Conservation (phyloP, 192 early-diverging fungal genomes). For the Podochytrium sp. region DNA sequence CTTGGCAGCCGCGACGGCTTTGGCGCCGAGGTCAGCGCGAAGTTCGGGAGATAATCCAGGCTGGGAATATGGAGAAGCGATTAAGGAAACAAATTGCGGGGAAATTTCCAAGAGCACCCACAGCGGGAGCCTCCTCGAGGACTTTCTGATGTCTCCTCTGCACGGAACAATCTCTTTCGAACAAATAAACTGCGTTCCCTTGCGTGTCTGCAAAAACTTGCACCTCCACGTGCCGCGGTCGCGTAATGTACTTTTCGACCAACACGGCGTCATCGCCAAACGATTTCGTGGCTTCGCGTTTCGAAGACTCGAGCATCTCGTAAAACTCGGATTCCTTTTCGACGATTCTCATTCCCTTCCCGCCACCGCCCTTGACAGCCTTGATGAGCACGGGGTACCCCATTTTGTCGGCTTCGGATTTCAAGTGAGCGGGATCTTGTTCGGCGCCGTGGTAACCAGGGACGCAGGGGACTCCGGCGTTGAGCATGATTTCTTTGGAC, state of each 20-base stretch:
- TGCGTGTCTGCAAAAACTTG: slow-evolving; percentile 92
- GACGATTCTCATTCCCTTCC: slow-evolving; percentile 97
- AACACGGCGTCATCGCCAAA: slow-evolving; percentile 90
- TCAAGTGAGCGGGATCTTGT: slow-evolving; percentile 76
- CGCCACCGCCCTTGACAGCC: slow-evolving; percentile 95
- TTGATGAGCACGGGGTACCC: slow-evolving; percentile 98
- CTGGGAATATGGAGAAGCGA: neutral
- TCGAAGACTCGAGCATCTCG: slow-evolving; percentile 81
- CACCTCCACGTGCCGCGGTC: slow-evolving; percentile 93
- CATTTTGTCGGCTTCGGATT: slow-evolving; percentile 75
- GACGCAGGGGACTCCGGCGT: slow-evolving; percentile 87
- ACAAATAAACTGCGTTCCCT: slow-evolving; percentile 89
- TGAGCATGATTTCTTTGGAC: slow-evolving; percentile 89
- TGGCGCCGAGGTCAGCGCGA: slow-evolving; percentile 72
- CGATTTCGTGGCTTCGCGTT: slow-evolving; percentile 85
- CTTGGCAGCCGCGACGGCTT: slow-evolving; percentile 91
- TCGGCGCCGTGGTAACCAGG: slow-evolving; percentile 93
- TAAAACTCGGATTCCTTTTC: slow-evolving; percentile 71
- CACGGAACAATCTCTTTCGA: slow-evolving; percentile 94
- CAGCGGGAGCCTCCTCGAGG: slow-evolving; percentile 93
- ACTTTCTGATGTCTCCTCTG: slow-evolving; percentile 97
- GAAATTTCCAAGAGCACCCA: slow-evolving; percentile 27
- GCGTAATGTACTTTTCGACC: slow-evolving; percentile 88
- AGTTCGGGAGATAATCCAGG: slow-evolving; percentile 78
- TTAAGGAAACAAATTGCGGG: neutral